Base-by-base conservation (phyloP, 1,139 yeast species). In the Yamadazyma kanchanaburiensis region DNA sequence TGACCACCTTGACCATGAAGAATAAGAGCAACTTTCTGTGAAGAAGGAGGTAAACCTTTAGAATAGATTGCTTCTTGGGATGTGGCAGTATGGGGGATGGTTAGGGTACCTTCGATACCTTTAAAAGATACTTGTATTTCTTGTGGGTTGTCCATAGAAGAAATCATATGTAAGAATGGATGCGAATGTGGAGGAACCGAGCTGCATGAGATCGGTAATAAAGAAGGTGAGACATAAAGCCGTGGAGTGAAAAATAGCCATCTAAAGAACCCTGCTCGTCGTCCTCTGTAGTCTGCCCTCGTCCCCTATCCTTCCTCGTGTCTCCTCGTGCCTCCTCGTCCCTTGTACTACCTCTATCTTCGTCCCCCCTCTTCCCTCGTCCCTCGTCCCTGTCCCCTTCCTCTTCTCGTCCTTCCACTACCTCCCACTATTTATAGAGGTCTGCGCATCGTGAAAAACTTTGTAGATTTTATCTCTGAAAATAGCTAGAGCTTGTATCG, bases 1-100 rank as follows among this genome's bases (percentile, higher is more conserved):
- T 88, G 94, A 0, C 95, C 94, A 0, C 80, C 88, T 41, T 77
- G 83, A 3, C 96, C 97, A 50, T 89, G 96, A 15, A 68, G 41
- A 21, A 69, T 51, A 28, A 69, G 43, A 2, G 67, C 72, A 18
- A 54, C 56, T 41, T 64, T 65, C 31, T 55, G 57, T 24, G 69
- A 62, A 3, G 60, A 53, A 2, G 73, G 73, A 4, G 62, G 61
- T 26, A 42, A 47, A 1, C 58, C 60, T 11, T 49, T 50, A 20
- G 44, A 49, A 32, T 43, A 49, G 7, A 25, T 27, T 3, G 54
- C 50, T 28, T 42, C 44, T 8, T 49, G 55, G 1, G 45, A 35
- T 26, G 55, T 58, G 5, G 42, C 56, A 0, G 64, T 42, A 22
- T 51, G 66, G 6, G 74, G 74, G 4, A 67, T 43, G 7, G 71